Conservation (phyloP, 192 early-diverging fungal genomes). For the Linnemannia hyalina region DNA sequence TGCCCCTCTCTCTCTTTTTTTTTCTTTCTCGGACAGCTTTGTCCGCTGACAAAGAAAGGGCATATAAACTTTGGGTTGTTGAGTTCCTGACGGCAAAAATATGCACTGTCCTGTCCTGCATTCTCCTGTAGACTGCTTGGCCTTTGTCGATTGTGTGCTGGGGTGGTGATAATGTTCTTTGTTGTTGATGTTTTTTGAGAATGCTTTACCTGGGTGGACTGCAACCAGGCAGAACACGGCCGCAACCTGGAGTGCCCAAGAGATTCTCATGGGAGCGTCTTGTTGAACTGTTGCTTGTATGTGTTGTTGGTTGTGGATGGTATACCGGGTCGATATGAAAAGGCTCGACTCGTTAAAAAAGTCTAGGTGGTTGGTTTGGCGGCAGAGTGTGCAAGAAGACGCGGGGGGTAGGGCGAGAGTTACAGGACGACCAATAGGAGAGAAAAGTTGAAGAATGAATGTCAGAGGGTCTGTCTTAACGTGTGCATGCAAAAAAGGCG, state of each 20-base stretch:
- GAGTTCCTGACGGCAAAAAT: too few species aligned
- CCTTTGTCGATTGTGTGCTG: too few species aligned
- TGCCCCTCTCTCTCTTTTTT: background rate
- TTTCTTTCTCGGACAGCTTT: too few species aligned
- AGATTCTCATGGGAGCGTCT: constrained; percentile 39
- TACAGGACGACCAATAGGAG: background rate
- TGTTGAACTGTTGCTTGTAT: background rate
- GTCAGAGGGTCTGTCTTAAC: background rate
- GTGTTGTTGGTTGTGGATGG: constrained; percentile 4
- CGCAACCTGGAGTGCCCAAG: constrained; percentile 51
- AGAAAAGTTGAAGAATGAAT: background rate
- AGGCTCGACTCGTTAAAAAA: background rate
- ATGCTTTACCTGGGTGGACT: constrained; percentile 34
- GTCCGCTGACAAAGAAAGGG: too few species aligned
- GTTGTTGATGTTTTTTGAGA: background rate
- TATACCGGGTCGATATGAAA: background rate
- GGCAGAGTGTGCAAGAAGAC: background rate
- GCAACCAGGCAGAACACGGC: constrained; percentile 53
- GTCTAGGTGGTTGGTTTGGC: background rate
- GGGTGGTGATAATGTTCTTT: background rate
- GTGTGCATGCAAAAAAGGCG: background rate
- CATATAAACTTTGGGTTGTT: too few species aligned
- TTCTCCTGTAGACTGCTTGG: too few species aligned
- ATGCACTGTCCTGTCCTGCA: too few species aligned
- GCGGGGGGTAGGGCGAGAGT: background rate